Percentiles rank a stretch among this genome's conserved stretches.
phyloP scores from a whole-genome alignment of 805 yeast genomes.

The Candida silvicultrix region DNA sequence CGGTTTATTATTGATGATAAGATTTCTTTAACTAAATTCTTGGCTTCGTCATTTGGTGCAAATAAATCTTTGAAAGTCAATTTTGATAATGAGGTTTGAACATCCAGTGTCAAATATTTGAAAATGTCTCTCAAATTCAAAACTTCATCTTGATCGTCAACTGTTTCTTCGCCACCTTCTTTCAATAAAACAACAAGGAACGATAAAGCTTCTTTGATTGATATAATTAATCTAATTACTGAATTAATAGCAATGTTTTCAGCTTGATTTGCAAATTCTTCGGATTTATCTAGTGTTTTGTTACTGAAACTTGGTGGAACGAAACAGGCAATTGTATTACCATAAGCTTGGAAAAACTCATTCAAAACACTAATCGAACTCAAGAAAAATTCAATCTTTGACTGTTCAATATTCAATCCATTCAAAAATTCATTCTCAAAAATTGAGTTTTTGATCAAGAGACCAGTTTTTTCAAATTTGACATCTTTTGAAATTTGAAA shows the following conservation, averaged over 20 bases:
- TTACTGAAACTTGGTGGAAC: conserved; percentile 47
- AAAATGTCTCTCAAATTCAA: conserved; percentile 53
- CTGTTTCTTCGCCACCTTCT: conserved; percentile 41
- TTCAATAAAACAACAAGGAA: conserved; percentile 78
- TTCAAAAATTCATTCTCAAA: conserved; percentile 34
- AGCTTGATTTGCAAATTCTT: conserved; percentile 75
- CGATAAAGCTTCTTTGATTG: conserved; percentile 85
- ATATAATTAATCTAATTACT: conserved; percentile 62
- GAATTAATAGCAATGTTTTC: conserved; percentile 87
- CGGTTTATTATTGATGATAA: conserved; percentile 84
- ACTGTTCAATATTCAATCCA: conserved; percentile 34
- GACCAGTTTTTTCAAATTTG: conserved; percentile 29
- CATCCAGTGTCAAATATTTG: conserved; percentile 58
- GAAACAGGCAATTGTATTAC: conserved; percentile 54
- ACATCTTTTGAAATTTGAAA: conserved; percentile 36
- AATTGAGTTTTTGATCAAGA: conserved; percentile 20
- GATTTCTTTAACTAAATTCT: conserved; percentile 71
- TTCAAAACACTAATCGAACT: conserved; percentile 65
- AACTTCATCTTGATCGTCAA: conserved; percentile 11
- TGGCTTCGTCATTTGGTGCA: conserved; percentile 52
- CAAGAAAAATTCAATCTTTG: conserved; percentile 59
- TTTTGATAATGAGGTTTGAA: conserved; percentile 60
- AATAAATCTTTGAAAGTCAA: conserved; percentile 73
- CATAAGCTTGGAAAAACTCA: conserved; percentile 64
- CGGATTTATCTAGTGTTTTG: conserved; percentile 27